Conservation (phyloP, 2,329 filamentous ascomycete species). For the Paramyrothecium sp. region DNA sequence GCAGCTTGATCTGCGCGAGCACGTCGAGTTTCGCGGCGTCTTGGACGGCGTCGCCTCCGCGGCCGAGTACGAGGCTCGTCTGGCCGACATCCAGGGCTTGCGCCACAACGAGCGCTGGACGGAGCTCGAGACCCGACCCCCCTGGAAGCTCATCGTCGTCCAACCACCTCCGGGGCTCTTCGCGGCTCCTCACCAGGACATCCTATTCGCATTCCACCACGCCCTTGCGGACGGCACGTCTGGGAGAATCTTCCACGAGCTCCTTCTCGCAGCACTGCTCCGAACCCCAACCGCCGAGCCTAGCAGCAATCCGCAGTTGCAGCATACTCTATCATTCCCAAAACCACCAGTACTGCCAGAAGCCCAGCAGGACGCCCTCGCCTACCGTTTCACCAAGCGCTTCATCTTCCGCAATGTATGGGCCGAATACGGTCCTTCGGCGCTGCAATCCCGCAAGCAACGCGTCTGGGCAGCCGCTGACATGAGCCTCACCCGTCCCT, state of each 20-base stretch:
- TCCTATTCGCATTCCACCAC: slow-evolving; percentile 52
- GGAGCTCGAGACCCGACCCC: slow-evolving; percentile 36
- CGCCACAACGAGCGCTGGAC: slow-evolving; percentile 40
- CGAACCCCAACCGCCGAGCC: slow-evolving; percentile 14
- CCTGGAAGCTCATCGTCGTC: slow-evolving; percentile 46
- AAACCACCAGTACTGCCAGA: slow-evolving; percentile 29
- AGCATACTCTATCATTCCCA: slow-evolving; percentile 28
- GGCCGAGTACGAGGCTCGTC: slow-evolving; percentile 24
- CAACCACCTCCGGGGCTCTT: slow-evolving; percentile 12
- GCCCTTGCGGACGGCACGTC: slow-evolving; percentile 50
- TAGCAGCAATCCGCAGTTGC: slow-evolving; percentile 8
- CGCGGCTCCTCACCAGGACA: slow-evolving; percentile 27
- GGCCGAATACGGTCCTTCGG: slow-evolving; percentile 35
- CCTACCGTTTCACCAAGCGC: slow-evolving; percentile 34
- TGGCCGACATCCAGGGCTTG: slow-evolving; percentile 32
- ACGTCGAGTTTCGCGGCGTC: slow-evolving; percentile 34
- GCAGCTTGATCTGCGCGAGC: slow-evolving; percentile 39
- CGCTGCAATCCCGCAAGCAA: slow-evolving; percentile 27
- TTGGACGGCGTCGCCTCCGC: slow-evolving; percentile 11
- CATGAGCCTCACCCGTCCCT: slow-evolving; percentile 32
- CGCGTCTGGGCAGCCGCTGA: slow-evolving; percentile 35
- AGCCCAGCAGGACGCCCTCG: slow-evolving; percentile 38
- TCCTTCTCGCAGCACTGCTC: slow-evolving; percentile 39
- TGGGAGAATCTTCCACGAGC: slow-evolving; percentile 46
- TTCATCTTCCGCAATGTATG: slow-evolving; percentile 42